Evolutionary conservation across 768 basidiomycete genomes (phyloP).

Genomic region (Boletales sp.): DNA sequence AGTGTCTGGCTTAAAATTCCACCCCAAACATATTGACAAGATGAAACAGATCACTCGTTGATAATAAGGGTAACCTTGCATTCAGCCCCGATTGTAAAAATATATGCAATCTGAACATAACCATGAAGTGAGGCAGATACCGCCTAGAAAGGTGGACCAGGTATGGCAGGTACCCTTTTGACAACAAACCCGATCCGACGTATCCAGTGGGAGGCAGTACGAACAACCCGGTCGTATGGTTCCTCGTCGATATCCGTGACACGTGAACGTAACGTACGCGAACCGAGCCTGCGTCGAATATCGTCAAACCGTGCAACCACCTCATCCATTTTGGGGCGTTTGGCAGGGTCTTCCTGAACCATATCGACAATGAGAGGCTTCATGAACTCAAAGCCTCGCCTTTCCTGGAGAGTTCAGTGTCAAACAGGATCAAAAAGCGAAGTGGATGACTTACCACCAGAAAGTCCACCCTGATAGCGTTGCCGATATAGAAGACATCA

Average conservation of each 20-base stretch:
- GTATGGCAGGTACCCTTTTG: conserved; percentile 14
- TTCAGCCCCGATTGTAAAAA: too few species aligned
- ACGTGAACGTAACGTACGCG: conserved; percentile 26
- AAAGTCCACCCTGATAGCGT: conserved; percentile 33
- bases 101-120: too few species aligned
- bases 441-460: conserved; percentile 25
- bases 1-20: too few species aligned
- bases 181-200: conserved; percentile 16
- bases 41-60: too few species aligned
- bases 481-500: conserved; percentile 44
- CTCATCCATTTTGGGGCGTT: conserved; percentile 37
- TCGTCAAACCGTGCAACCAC: conserved; percentile 23
- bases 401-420: neutral
- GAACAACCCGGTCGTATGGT: conserved; percentile 8
- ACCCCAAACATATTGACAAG: too few species aligned
- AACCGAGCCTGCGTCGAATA: conserved; percentile 1
- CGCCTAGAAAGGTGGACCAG: neutral
- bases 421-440: too few species aligned
- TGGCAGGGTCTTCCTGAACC: conserved; percentile 31
- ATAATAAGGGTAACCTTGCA: too few species aligned
- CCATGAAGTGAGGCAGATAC: too few species aligned
- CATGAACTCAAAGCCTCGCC: conserved; percentile 29
- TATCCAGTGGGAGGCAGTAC: conserved; percentile 21
- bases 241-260: conserved; percentile 15
- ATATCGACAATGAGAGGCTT: conserved; percentile 31